Conservation (phyloP, 768 basidiomycete species). For the Lepiota subincarnata region DNA sequence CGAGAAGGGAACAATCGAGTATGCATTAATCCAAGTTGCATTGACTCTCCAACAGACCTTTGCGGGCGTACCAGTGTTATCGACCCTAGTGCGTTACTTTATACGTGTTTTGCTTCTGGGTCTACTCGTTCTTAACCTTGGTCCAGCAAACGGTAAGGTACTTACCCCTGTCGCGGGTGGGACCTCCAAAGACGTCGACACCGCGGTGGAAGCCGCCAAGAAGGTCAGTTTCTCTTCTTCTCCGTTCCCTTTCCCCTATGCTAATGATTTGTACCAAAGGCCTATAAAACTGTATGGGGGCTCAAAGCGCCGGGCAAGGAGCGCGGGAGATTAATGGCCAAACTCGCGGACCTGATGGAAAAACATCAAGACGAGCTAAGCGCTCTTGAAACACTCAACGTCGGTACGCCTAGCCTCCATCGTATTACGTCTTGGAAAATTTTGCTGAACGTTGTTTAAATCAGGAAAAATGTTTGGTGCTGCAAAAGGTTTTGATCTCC, state of each 20-base stretch:
- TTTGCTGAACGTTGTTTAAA: not conserved
- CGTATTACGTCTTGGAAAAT: not conserved
- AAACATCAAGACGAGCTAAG: constrained; percentile 58
- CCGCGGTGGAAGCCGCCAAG: constrained; percentile 61
- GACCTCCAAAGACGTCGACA: constrained; percentile 38
- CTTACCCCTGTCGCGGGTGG: constrained; percentile 48
- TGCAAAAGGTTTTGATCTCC: constrained; percentile 49
- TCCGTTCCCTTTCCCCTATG: not conserved
- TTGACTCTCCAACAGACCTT: not conserved
- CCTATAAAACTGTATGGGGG: constrained; percentile 64
- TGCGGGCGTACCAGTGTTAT: constrained; percentile 34
- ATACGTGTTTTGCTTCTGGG: too few relatives aligned
- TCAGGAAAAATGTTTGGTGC: constrained; percentile 51
- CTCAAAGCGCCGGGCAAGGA: constrained; percentile 49
- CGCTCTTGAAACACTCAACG: constrained; percentile 71
- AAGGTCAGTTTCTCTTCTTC: constrained; percentile 17
- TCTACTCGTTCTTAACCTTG: not conserved
- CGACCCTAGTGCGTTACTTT: constrained; percentile 37
- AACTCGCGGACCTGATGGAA: constrained; percentile 65
- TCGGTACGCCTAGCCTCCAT: constrained; percentile 34
- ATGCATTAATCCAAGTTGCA: not conserved
- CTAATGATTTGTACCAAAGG: constrained; percentile 12
- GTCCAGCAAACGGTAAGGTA: constrained; percentile 49
- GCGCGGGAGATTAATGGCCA: constrained; percentile 54
- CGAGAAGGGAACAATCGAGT: constrained; percentile 19